These are phyloP conservation scores for Candida nemodendra DNA, from an alignment of 805 yeast species.

Conservation along the genomic window DNA sequence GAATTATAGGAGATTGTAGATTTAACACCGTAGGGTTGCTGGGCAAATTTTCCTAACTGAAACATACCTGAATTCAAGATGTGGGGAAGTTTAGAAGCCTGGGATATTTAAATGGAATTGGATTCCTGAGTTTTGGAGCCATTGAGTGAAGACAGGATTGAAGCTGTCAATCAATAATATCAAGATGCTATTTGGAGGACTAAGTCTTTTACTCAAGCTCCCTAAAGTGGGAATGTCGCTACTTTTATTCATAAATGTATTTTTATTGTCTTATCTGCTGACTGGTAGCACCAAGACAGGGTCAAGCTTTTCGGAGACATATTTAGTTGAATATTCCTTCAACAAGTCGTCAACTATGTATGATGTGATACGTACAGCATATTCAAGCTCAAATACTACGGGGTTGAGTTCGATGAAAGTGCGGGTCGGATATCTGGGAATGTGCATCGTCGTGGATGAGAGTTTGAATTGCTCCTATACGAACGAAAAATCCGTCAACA, in stretches of 20 bases:
- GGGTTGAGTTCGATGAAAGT: constrained; percentile 43
- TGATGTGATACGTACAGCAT: constrained; percentile 39
- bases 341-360: constrained; percentile 45
- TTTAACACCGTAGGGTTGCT: too few relatives aligned
- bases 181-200: neutral
- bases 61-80: too few relatives aligned
- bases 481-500: constrained; percentile 17
- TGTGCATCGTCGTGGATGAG: constrained; percentile 45
- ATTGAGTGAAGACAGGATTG: too few relatives aligned
- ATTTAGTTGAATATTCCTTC: constrained; percentile 47
- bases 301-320: constrained; percentile 46
- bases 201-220: constrained; percentile 31
- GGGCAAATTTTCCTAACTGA: too few relatives aligned
- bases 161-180: too few relatives aligned
- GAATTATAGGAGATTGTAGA: too few relatives aligned
- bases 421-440: constrained; percentile 53
- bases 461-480: constrained; percentile 35
- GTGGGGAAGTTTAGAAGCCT: too few relatives aligned
- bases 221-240: constrained; percentile 43
- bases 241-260: constrained; percentile 45
- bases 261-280: constrained; percentile 53
- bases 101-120: too few relatives aligned
- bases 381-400: constrained; percentile 31
- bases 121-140: too few relatives aligned
- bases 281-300: constrained; percentile 50